Evolutionary conservation across 2,329 filamentous ascomycete genomes (phyloP), one percentile per base, ranked within the genome.

Genomic region (Xylariaceae sp.): DNA sequence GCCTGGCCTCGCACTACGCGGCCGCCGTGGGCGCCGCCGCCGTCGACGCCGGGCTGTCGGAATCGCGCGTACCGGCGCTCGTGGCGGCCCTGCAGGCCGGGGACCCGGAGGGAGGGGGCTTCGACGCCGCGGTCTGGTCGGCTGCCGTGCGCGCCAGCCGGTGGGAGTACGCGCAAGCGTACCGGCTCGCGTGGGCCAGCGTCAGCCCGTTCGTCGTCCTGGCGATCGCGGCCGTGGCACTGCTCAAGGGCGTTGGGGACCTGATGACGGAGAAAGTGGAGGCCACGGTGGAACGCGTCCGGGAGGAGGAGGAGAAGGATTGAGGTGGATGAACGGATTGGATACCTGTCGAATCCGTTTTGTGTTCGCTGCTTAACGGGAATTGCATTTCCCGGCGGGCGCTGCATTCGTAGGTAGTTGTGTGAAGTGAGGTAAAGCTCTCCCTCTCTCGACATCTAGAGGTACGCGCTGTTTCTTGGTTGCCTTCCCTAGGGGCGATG

Each of bases 191-290:
- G 0, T 82, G 79, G 78, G 68, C 75, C 7, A 79, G 76, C 46
- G 73, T 82, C 19, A 76, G 81, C 9, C 80, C 80, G 0, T 82
- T 83, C 64, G 76, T 81, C 2, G 77, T 81, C 3, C 60, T 82
- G 20, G 79, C 78, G 1, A 68, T 79, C 3, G 70, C 77, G 1
- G 72, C 75, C 0, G 73, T 82, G 4, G 70, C 67, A 12, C 73
- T 75, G 51, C 62, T 81, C 65, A 76, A 75, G 48, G 77, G 77
- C 0, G 79, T 82, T 0, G 76, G 74, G 57, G 77, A 81, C 45
- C 66, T 81, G 44, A 82, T 82, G 79, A 82, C 79, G 16, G 79
- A 82, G 59, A 76, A 79, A 67, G 75, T 82, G 3, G 80, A 82
- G 66, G 79, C 79, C 20, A 80, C 77, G 1, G 77, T 82, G 7